A percentile compares a stretch with the other conserved stretches of the same genome.
These are phyloP conservation scores for Trichoderma sp. DNA, from an alignment of 2,329 filamentous ascomycete genomes.

Conservation along the genomic window DNA sequence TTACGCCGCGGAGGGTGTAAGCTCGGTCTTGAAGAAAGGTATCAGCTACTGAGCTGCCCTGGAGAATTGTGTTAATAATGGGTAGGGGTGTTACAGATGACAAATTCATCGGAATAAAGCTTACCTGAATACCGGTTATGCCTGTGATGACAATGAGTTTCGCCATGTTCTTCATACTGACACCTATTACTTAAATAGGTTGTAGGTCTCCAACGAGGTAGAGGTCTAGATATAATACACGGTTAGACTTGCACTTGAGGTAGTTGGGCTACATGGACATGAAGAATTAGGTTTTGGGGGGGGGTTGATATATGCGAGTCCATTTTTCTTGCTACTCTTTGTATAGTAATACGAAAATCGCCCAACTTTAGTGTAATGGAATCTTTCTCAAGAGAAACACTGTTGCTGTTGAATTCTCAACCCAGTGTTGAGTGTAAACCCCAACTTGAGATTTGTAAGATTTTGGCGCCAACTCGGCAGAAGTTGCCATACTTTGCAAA, in stretches of 20 bases:
- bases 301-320: neutral
- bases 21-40: slow-evolving; percentile 21
- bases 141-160: slow-evolving; percentile 7
- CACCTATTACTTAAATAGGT: neutral
- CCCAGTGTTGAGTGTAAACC: neutral
- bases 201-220: neutral
- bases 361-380: neutral
- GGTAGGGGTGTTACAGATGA: neutral
- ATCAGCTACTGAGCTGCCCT: slow-evolving; percentile 25
- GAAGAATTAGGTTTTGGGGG: neutral
- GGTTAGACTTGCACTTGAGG: neutral
- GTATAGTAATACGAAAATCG: neutral
- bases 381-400: neutral
- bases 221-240: neutral
- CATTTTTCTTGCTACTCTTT: neutral
- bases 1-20: slow-evolving; percentile 29
- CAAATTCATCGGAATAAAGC: neutral
- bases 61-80: neutral
- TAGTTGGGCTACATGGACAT: neutral
- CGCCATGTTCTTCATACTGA: neutral
- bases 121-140: slow-evolving; percentile 9
- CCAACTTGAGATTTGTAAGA: neutral
- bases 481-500: neutral
- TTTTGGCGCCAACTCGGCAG: neutral
- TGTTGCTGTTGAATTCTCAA: neutral